These are phyloP conservation scores for Penicillium tannophilum DNA, from an alignment of 495 filamentous ascomycete genomes.

Conservation along the genomic window DNA sequence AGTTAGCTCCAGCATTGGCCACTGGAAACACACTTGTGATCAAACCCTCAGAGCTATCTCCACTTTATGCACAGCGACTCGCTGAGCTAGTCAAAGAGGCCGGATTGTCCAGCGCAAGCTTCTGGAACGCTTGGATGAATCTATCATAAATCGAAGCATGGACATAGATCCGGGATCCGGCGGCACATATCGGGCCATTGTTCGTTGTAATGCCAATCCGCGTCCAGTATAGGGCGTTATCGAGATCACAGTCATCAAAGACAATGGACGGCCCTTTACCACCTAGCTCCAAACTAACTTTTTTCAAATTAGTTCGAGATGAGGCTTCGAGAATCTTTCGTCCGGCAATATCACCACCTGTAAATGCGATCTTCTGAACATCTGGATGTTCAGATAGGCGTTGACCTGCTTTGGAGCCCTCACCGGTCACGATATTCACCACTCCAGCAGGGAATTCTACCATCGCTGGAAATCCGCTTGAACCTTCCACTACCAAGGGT, in stretches of 20 bases:
- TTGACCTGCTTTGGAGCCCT: no score
- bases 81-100: no score
- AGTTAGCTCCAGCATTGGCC: conserved; percentile 38
- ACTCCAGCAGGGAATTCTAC: no score
- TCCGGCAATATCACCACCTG: conserved; percentile 60
- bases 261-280: conserved; percentile 68
- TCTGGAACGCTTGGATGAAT: no score
- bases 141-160: conserved; percentile 62
- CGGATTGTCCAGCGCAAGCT: no score
- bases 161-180: conserved; percentile 63
- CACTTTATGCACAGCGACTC: no score
- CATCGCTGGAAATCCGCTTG: no score
- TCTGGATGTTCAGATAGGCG: no score
- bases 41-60: conserved; percentile 40
- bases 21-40: conserved; percentile 8
- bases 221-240: no score
- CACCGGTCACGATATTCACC: no score
- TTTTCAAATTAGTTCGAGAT: conserved; percentile 58
- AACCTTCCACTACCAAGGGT: no score
- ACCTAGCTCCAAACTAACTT: conserved; percentile 56
- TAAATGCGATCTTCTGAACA: conserved; percentile 58
- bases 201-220: no score
- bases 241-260: conserved; percentile 62
- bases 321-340: conserved; percentile 59
- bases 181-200: conserved; percentile 57